A percentile compares a stretch with the other conserved stretches of the same genome.
Evolutionary conservation across 768 basidiomycete genomes (phyloP).

Genomic region (Mycena indigotica): DNA sequence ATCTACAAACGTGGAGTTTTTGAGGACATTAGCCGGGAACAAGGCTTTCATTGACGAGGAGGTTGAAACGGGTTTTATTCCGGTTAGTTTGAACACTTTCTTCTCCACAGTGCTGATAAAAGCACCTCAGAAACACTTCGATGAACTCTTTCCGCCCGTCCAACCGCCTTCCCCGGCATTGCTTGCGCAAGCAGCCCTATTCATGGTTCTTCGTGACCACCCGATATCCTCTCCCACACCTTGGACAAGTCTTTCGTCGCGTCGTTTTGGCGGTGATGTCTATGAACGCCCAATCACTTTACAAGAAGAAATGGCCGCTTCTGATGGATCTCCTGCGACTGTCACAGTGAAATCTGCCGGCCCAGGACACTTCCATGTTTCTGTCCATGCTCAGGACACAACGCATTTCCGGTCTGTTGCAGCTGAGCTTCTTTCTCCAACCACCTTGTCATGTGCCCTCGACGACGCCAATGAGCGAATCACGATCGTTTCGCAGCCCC

Average conservation of each 20-base stretch:
- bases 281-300: constrained; percentile 64
- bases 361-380: constrained; percentile 55
- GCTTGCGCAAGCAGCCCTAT: constrained; percentile 81
- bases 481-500: constrained; percentile 76
- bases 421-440: constrained; percentile 57
- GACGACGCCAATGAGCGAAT: constrained; percentile 50
- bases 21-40: constrained; percentile 77
- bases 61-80: constrained; percentile 92
- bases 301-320: constrained; percentile 54
- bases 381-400: constrained; percentile 39
- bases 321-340: constrained; percentile 39
- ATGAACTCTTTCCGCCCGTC: constrained; percentile 76
- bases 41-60: constrained; percentile 74
- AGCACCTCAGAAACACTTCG: constrained; percentile 71
- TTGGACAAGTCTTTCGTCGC: constrained; percentile 70
- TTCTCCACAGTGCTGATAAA: constrained; percentile 2
- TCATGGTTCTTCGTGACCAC: constrained; percentile 67
- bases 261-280: constrained; percentile 77
- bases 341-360: constrained; percentile 42
- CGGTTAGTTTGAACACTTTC: constrained; percentile 50
- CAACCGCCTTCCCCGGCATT: constrained; percentile 60
- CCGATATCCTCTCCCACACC: constrained; percentile 43
- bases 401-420: constrained; percentile 51
- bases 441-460: constrained; percentile 57
- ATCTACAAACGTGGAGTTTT: constrained; percentile 89